These are phyloP conservation scores for Exophiala aquamarina DNA, from an alignment of 2,329 filamentous ascomycete genomes.

Conservation along the genomic window DNA sequence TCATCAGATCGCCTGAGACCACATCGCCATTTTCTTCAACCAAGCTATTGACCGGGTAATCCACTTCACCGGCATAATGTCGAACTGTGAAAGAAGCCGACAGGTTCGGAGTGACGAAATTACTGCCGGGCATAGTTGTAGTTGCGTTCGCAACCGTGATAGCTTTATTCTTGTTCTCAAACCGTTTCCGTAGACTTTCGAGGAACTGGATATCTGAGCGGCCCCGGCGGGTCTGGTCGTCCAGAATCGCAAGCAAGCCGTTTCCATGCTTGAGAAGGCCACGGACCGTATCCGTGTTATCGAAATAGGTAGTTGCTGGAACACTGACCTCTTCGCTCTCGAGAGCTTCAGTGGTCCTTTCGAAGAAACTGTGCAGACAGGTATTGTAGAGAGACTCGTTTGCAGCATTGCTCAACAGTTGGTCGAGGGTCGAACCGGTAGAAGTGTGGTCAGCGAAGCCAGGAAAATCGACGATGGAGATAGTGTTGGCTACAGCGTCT, in stretches of 20 bases:
- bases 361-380: slow-evolving; percentile 93
- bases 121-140: slow-evolving; percentile 78
- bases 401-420: slow-evolving; percentile 91
- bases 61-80: slow-evolving; percentile 95
- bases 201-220: slow-evolving; percentile 86
- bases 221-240: slow-evolving; percentile 90
- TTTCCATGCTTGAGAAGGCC: slow-evolving; percentile 90
- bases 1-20: slow-evolving; percentile 93
- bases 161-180: slow-evolving; percentile 89
- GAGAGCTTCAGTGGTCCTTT: slow-evolving; percentile 86
- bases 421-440: slow-evolving; percentile 83
- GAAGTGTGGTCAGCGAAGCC: slow-evolving; percentile 84
- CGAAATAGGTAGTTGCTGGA: slow-evolving; percentile 91
- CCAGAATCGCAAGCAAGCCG: slow-evolving; percentile 87
- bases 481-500: slow-evolving; percentile 85
- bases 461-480: slow-evolving; percentile 94
- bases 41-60: slow-evolving; percentile 83
- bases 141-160: slow-evolving; percentile 77
- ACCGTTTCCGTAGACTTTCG: slow-evolving; percentile 87
- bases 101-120: slow-evolving; percentile 81
- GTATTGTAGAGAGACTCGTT: slow-evolving; percentile 91
- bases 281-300: slow-evolving; percentile 92
- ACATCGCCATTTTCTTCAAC: slow-evolving; percentile 96
- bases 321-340: slow-evolving; percentile 93
- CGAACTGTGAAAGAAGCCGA: slow-evolving; percentile 83